phyloP scores from a whole-genome alignment of 2,329 filamentous ascomycete genomes.

The Ceratocystis alfenasii region DNA sequence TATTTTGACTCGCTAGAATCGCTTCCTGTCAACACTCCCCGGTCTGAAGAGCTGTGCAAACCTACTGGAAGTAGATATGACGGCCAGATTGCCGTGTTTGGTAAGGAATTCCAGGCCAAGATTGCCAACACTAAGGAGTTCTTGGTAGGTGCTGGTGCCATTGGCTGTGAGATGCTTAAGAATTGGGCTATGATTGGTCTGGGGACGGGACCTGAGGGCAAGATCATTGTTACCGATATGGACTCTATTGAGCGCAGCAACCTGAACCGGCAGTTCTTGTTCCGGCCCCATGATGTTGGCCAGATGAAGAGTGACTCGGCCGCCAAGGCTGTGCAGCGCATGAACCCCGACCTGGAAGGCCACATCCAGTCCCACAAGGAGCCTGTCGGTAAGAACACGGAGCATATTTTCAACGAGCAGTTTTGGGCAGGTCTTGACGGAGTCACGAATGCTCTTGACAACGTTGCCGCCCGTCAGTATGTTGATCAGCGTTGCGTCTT shows the following conservation, averaged over 20 bases:
- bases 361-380: constrained; percentile 82
- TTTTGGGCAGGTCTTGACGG: constrained; percentile 85
- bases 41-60: constrained; percentile 79
- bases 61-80: constrained; percentile 81
- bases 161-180: constrained; percentile 98
- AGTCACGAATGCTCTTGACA: constrained; percentile 94
- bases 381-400: constrained; percentile 80
- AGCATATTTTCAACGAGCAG: constrained; percentile 83
- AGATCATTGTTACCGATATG: constrained; percentile 91
- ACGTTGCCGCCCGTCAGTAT: constrained; percentile 92
- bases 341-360: constrained; percentile 86
- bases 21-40: constrained; percentile 59
- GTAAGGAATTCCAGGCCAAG: constrained; percentile 86
- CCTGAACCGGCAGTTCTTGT: constrained; percentile 91
- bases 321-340: constrained; percentile 73
- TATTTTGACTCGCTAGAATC: constrained; percentile 99
- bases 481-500: constrained; percentile 94
- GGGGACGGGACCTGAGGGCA: constrained; percentile 73
- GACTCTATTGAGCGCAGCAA: constrained; percentile 99
- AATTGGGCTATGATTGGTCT: constrained; percentile 99
- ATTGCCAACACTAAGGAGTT: constrained; percentile 83
- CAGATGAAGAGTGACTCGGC: constrained; percentile 95
- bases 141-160: constrained; percentile 89
- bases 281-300: constrained; percentile 85
- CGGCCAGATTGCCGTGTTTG: constrained; percentile 93